Conservation (phyloP, 805 yeast genomes). For the Wickerhamiella nectarea region DNA sequence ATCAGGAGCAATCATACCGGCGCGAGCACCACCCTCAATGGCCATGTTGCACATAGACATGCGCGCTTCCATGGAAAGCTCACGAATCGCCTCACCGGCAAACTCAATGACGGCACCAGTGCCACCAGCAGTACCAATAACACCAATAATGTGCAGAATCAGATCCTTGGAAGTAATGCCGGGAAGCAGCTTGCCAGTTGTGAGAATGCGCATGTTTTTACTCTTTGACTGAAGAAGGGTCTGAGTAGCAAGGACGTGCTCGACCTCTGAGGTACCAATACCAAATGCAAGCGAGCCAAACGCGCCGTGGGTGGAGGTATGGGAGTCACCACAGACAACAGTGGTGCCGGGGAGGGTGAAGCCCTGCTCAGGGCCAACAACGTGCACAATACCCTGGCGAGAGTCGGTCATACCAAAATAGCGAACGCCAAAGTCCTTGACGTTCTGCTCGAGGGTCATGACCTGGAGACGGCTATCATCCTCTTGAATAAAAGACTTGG, state of each 20-base stretch:
- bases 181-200: conserved; percentile 68
- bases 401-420: conserved; percentile 89
- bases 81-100: conserved; percentile 88
- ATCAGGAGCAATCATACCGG: conserved; percentile 98
- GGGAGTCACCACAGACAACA: conserved; percentile 98
- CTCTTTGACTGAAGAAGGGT: conserved; percentile 84
- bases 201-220: conserved; percentile 83
- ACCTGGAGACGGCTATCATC: conserved; percentile 89
- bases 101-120: conserved; percentile 95
- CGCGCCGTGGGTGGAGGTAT: conserved; percentile 98
- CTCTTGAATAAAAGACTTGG: conserved; percentile 72
- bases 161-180: conserved; percentile 96
- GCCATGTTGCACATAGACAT: conserved; percentile 99
- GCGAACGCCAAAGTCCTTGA: conserved; percentile 74
- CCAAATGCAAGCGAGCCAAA: conserved; percentile 97
- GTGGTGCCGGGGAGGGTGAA: conserved; percentile 97
- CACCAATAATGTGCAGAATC: conserved; percentile 86
- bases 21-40: conserved; percentile 98
- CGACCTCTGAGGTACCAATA: conserved; percentile 98
- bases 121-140: conserved; percentile 99
- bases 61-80: conserved; percentile 89
- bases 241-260: conserved; percentile 96
- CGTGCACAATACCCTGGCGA: conserved; percentile 97
- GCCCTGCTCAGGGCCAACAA: conserved; percentile 98
- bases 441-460: conserved; percentile 82